Base-by-base conservation (phyloP, 2,329 filamentous ascomycete species). In the Penicillium sp. region DNA sequence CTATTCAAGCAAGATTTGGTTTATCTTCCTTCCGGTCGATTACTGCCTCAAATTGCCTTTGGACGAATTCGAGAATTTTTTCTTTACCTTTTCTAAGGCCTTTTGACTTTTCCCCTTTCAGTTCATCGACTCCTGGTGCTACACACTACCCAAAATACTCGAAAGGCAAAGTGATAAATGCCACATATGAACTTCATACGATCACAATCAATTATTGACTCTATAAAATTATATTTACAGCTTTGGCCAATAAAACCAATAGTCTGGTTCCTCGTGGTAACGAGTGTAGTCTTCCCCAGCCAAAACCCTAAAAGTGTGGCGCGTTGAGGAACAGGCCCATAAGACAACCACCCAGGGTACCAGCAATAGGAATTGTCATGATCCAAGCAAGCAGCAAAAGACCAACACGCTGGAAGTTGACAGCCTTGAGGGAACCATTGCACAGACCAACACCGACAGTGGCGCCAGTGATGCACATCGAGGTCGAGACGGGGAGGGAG, bases 401-500 rank as follows among this genome's bases (percentile, higher is more conserved):
- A 41, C 81, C 82, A 9, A 92, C 85, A 70, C 87, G 85, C 74
- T 90, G 84, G 76, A 81, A 92, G 81, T 92, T 92, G 66, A 92
- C 85, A 1, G 89, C 88, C 75, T 85, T 87, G 55, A 84, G 59
- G 26, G 82, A 85, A 31, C 88, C 87, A 70, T 90, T 91, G 81
- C 87, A 90, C 20, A 92, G 84, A 68, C 87, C 88, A 47, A 92
- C 89, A 56, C 89, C 89, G 43, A 91, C 86, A 0, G 88, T 91
- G 25, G 89, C 88, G 52, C 89, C 89, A 14, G 88, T 91, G 72
- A 92, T 90, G 72, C 89, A 92, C 88, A 88, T 88, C 18, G 85
- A 86, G 2, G 87, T 92, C 0, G 88, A 91, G 26, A 92, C 88
- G 35, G 89, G 89, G 0, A 92, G 85, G 1, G 82, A 84, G 79